Evolutionary conservation across 306 rosid species (phyloP).

Genomic region (Delonix regia): DNA sequence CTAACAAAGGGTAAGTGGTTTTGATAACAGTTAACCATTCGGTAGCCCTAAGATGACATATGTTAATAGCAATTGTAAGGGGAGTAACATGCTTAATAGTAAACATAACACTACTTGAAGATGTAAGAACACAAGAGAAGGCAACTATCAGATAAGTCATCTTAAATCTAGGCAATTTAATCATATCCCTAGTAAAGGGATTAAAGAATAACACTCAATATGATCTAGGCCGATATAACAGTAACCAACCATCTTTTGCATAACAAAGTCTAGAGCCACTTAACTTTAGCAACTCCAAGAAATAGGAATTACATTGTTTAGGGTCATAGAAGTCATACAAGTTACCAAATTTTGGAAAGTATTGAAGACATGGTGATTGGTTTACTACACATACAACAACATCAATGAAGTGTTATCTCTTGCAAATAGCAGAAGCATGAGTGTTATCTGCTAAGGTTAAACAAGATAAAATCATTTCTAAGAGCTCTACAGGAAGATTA

Average conservation of each 20-base stretch:
- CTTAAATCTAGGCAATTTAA: slow-evolving; percentile 75
- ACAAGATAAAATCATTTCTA: slow-evolving; percentile 56
- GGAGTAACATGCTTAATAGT: slow-evolving; percentile 84
- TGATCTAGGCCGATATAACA: slow-evolving; percentile 67
- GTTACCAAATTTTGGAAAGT: slow-evolving; percentile 69
- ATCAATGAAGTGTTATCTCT: slow-evolving; percentile 68
- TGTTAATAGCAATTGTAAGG: slow-evolving; percentile 71
- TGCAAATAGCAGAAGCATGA: slow-evolving; percentile 69
- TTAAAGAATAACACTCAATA: slow-evolving; percentile 70
- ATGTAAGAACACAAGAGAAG: slow-evolving; percentile 82
- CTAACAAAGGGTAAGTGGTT: slow-evolving; percentile 89
- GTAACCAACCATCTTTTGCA: slow-evolving; percentile 81
- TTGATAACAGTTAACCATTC: slow-evolving; percentile 74
- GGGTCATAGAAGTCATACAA: slow-evolving; percentile 80
- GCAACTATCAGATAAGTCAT: slow-evolving; percentile 82
- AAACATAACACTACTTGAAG: slow-evolving; percentile 65
- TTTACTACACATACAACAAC: slow-evolving; percentile 65
- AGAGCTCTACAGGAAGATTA: slow-evolving; percentile 68
- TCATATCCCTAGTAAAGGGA: slow-evolving; percentile 65
- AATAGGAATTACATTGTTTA: slow-evolving; percentile 55
- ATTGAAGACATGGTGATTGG: slow-evolving; percentile 75
- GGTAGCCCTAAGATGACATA: slow-evolving; percentile 72
- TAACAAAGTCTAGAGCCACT: slow-evolving; percentile 76
- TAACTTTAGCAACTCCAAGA: slow-evolving; percentile 68
- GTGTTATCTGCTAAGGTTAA: slow-evolving; percentile 60